Evolutionary conservation across 495 filamentous ascomycete species (phyloP).

Genomic region (Penicillium robsamsonii): DNA sequence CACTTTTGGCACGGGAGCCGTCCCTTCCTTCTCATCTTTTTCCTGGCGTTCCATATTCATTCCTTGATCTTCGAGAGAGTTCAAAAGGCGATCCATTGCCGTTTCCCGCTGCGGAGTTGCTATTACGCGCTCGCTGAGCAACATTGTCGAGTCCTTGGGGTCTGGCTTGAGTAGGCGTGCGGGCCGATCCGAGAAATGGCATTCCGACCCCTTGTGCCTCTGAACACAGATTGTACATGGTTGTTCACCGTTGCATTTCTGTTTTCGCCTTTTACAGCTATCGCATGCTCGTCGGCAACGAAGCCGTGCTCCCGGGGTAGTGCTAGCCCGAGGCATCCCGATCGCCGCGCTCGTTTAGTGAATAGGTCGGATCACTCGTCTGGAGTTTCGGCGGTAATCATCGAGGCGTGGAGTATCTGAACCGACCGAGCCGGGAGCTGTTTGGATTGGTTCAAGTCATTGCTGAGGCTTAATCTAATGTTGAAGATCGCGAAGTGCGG

Average conservation of each 20-base stretch:
- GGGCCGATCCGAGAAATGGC: conserved; percentile 45
- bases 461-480: neutral
- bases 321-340: conserved; percentile 40
- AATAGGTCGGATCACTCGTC: neutral
- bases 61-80: conserved; percentile 38
- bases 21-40: conserved; percentile 40
- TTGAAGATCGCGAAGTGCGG: conserved; percentile 1
- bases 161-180: conserved; percentile 39
- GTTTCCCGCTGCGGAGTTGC: conserved; percentile 39
- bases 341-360: neutral
- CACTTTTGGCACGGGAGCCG: conserved; percentile 43
- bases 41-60: conserved; percentile 36
- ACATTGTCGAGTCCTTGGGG: conserved; percentile 36
- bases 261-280: conserved; percentile 75
- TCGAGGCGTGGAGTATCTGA: neutral
- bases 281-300: conserved; percentile 60
- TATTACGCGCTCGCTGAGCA: conserved; percentile 39
- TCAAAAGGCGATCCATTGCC: conserved; percentile 42
- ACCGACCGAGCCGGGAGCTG: neutral
- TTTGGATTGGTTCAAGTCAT: neutral
- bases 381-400: neutral
- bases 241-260: conserved; percentile 73
- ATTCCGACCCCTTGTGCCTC: conserved; percentile 50
- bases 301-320: conserved; percentile 36
- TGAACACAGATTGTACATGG: conserved; percentile 68